Conservation (phyloP, 352 stramenopile species). For the Phytophthora pistaciae region DNA sequence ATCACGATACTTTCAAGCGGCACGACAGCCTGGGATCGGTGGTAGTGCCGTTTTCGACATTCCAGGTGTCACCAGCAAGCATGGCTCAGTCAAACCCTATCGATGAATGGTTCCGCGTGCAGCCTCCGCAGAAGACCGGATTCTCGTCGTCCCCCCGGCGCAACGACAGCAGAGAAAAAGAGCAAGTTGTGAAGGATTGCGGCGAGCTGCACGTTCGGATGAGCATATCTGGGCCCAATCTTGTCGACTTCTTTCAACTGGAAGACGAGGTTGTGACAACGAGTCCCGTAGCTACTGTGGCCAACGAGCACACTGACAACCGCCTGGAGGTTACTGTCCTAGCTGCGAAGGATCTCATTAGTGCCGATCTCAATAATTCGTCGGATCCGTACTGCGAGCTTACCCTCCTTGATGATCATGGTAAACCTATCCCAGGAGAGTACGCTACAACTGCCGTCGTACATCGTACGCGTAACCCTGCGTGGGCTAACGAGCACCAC, state of each 20-base stretch:
- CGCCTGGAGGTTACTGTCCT: slow-evolving; percentile 73
- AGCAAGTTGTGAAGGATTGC: slow-evolving; percentile 52
- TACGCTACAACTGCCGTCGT: slow-evolving; percentile 57
- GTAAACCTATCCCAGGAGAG: slow-evolving; percentile 60
- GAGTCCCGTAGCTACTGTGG: slow-evolving; percentile 54
- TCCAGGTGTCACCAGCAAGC: slow-evolving; percentile 72
- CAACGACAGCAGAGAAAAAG: slow-evolving; percentile 42
- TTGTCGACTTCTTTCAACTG: slow-evolving; percentile 68
- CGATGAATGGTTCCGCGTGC: slow-evolving; percentile 73
- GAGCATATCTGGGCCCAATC: slow-evolving; percentile 67
- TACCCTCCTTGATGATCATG: slow-evolving; percentile 61
- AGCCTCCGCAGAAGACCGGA: slow-evolving; percentile 44
- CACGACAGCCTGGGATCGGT: slow-evolving; percentile 72
- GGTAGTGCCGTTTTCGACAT: slow-evolving; percentile 61
- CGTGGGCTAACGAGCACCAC: slow-evolving; percentile 69
- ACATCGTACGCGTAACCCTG: slow-evolving; percentile 64
- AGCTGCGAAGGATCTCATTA: slow-evolving; percentile 58
- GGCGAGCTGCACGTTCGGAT: slow-evolving; percentile 76
- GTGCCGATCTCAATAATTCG: slow-evolving; percentile 66
- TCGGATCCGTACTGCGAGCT: slow-evolving; percentile 75
- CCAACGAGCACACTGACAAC: slow-evolving; percentile 71
- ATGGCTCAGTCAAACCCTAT: slow-evolving; percentile 65
- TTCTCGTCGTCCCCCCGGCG: slow-evolving; percentile 34
- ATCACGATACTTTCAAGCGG: slow-evolving; percentile 63
- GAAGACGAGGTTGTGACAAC: slow-evolving; percentile 34